These are phyloP conservation scores for Backusella liffmaniae DNA, from an alignment of 192 early-diverging fungal species.

Conservation along the genomic window DNA sequence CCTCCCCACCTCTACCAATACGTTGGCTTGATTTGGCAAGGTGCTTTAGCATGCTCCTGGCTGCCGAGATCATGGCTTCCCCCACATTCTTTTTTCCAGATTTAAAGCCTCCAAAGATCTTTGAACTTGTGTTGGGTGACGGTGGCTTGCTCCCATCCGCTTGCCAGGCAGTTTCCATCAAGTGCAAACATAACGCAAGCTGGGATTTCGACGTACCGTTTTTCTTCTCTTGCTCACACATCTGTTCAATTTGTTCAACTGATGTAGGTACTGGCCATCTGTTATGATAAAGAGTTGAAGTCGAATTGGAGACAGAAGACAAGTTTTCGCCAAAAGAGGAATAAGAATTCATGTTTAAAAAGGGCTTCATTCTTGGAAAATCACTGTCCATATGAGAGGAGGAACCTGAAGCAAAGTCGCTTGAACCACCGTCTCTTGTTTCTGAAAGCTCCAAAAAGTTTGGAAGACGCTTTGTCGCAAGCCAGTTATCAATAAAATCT, in stretches of 20 bases:
- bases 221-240: neutral
- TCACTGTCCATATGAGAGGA: neutral
- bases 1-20: slow-evolving; percentile 65
- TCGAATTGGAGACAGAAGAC: neutral
- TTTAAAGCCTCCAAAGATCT: neutral
- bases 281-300: neutral
- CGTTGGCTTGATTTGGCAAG: slow-evolving; percentile 64
- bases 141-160: neutral
- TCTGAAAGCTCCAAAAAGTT: neutral
- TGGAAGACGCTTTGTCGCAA: neutral
- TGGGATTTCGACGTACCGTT: neutral
- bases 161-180: slow-evolving; percentile 7
- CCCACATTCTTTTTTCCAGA: slow-evolving; percentile 52
- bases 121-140: neutral
- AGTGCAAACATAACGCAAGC: neutral
- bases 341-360: neutral
- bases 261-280: slow-evolving; percentile 4
- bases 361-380: neutral
- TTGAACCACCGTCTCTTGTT: neutral
- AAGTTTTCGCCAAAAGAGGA: neutral
- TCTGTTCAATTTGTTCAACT: neutral
- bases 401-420: neutral
- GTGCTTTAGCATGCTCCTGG: slow-evolving; percentile 81
- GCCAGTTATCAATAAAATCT: neutral
- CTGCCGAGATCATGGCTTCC: slow-evolving; percentile 74